Percentiles rank a stretch among this genome's conserved stretches.
phyloP scores from a whole-genome alignment of 495 filamentous ascomycete species.

The Cryomyces antarcticus region DNA sequence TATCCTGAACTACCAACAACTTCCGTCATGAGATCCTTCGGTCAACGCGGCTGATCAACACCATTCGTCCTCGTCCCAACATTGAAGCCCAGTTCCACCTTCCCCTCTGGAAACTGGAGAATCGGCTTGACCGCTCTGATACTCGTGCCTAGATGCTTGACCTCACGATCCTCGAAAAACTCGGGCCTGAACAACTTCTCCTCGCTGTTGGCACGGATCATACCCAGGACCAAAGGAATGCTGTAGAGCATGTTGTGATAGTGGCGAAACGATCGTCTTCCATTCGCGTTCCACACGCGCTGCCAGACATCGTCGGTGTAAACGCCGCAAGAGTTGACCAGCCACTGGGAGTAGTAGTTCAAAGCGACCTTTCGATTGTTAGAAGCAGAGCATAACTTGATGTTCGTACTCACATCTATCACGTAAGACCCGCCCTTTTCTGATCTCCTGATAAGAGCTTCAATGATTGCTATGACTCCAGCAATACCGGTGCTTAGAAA shows the following conservation, averaged over 20 bases:
- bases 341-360: constrained; percentile 21
- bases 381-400: neutral
- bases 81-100: constrained; percentile 14
- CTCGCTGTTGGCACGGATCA: constrained; percentile 9
- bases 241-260: constrained; percentile 14
- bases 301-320: constrained; percentile 15
- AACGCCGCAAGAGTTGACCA: constrained; percentile 13
- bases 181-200: constrained; percentile 10
- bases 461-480: constrained; percentile 10
- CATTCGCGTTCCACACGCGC: constrained; percentile 14
- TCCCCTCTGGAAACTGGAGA: constrained; percentile 9
- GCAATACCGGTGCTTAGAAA: constrained; percentile 9
- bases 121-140: constrained; percentile 13
- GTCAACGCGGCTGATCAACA: constrained; percentile 15
- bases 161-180: constrained; percentile 16
- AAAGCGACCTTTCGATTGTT: constrained; percentile 9
- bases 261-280: constrained; percentile 14
- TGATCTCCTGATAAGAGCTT: constrained; percentile 12
- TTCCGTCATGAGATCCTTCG: constrained; percentile 16
- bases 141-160: constrained; percentile 7
- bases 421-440: constrained; percentile 15
- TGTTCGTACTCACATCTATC: constrained; percentile 12
- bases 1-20: too few relatives aligned
- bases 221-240: constrained; percentile 10
- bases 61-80: constrained; percentile 18